phyloP scores from a whole-genome alignment of 2,329 filamentous ascomycete genomes.

The Ascochyta fabae region DNA sequence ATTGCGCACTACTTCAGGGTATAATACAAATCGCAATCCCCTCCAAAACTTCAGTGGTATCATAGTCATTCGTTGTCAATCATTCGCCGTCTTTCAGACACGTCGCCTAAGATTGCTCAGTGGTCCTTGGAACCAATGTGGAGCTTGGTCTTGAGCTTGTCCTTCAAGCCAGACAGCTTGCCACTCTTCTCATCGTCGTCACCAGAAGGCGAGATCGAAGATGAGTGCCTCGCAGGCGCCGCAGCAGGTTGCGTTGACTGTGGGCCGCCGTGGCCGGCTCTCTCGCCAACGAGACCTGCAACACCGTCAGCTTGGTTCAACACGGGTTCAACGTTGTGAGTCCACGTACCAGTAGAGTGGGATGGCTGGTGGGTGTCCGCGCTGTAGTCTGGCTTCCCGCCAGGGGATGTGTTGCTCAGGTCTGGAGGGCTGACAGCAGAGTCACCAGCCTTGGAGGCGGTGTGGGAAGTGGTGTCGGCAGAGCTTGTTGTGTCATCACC shows the following conservation, averaged over 20 bases:
- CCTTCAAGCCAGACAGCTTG: conserved; percentile 61
- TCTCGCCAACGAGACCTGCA: conserved; percentile 61
- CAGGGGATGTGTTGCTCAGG: conserved; percentile 15
- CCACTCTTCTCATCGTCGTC: conserved; percentile 35
- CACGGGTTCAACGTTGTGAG: conserved; percentile 18
- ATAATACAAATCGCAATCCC: conserved; percentile 11
- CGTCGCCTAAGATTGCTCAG: conserved; percentile 12
- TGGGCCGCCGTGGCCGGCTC: conserved; percentile 53
- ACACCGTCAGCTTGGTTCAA: conserved; percentile 44
- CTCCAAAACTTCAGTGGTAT: conserved; percentile 28
- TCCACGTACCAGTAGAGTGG: conserved; percentile 32
- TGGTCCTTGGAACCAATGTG: conserved; percentile 55
- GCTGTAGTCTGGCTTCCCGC: conserved; percentile 14
- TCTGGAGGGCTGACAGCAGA: conserved; percentile 17
- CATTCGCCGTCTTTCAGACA: conserved; percentile 9
- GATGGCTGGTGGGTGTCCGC: conserved; percentile 13
- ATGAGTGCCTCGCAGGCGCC: conserved; percentile 1
- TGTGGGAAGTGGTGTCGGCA: conserved; percentile 13
- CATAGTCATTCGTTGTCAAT: conserved; percentile 22
- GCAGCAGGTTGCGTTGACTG: conserved; percentile 29
- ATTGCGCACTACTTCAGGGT: conserved; percentile 16
- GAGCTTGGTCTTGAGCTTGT: conserved; percentile 74
- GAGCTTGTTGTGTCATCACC: conserved; percentile 3
- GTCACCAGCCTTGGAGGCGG: conserved; percentile 21
- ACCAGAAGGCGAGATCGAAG: conserved; percentile 20